Evolutionary conservation across 2,329 filamentous ascomycete genomes (phyloP), one percentile per base, ranked within the genome.

Genomic region (Aspergillus quadricinctus): DNA sequence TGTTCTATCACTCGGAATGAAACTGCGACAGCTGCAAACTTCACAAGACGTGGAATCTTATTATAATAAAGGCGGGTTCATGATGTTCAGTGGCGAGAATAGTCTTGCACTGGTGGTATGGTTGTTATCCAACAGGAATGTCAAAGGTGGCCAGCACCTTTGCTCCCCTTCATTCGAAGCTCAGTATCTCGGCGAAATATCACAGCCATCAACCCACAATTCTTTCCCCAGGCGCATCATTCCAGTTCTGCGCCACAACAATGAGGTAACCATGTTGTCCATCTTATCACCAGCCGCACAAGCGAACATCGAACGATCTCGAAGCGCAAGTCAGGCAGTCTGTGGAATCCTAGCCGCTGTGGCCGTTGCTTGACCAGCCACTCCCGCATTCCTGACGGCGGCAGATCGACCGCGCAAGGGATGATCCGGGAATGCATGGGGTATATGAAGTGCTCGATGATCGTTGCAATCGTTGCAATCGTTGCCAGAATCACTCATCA

Each of bases 301-400:
- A 17, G 14, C 5, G 17, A 14, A 37, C 17, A 17, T 17, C 31
- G 31, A 37, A 6, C 31, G 31, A 37, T 37, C 31, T 37, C 5
- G 31, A 35, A 54, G 48, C 35, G 46, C 45, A 11, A 23, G 23
- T 11, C 31, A 35, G 31, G 31, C 6, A 35, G 31, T 17, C 31
- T 23, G 51, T 21, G 40, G 48, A 17, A 53, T 50, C 14, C 14
- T 54, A n/a, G 41, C 49, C 45, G 28, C 21, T 31, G 53, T 52
- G 21, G 28, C 49, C 49, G 41, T 25, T 31, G 53, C 31, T 50
- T 28, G 17, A 37, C 56, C 54, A 54, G 46, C 46, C 54, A 45
- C 31, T 14, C 46, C 48, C 31, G 48, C 59, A 61, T 61, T 61
- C 59, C 59, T 52, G 37, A 43, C 48, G 27, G 46, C 57, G 56